phyloP scores from a whole-genome alignment of 139 green algal genomes.

The Chlamydomonas sp. region DNA sequence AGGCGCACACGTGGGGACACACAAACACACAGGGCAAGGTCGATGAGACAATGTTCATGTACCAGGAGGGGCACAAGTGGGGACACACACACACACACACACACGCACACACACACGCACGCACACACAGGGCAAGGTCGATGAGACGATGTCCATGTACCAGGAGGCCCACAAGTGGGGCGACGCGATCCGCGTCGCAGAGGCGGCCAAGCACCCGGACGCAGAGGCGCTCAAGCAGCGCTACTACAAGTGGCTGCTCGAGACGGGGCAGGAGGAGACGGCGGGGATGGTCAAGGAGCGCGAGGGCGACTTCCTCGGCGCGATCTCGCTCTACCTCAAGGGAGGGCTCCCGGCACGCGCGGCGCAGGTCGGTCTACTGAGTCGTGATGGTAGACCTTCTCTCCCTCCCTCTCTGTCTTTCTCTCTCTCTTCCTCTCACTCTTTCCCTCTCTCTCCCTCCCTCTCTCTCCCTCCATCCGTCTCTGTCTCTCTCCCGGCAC shows the following conservation, averaged over 20 bases:
- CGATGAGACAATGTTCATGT: constrained; percentile 50
- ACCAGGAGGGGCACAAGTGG: too few relatives aligned
- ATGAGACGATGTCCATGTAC: constrained; percentile 54
- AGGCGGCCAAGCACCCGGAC: constrained; percentile 41
- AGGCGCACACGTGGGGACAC: constrained; percentile 56
- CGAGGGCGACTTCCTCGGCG: constrained; percentile 60
- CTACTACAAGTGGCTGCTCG: constrained; percentile 57
- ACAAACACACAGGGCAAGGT: constrained; percentile 54
- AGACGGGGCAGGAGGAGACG: constrained; percentile 57
- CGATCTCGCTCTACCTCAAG: constrained; percentile 74
- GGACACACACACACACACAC: too few relatives aligned
- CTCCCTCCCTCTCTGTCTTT: background rate
- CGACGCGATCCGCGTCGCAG: constrained; percentile 63
- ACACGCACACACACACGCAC: too few relatives aligned
- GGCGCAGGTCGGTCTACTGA: constrained; percentile 43
- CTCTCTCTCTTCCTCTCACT: too few relatives aligned
- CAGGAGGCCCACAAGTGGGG: constrained; percentile 54
- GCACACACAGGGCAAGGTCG: constrained; percentile 46
- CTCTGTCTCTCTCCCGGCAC: constrained; percentile 56
- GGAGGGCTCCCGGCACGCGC: constrained; percentile 60
- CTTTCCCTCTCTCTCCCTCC: too few relatives aligned
- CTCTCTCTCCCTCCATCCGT: too few relatives aligned
- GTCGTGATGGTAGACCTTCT: background rate
- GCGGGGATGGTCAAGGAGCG: constrained; percentile 59
- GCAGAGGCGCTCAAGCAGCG: constrained; percentile 39